Conservation (phyloP, 2,329 filamentous ascomycete species). For the Sporothrix phasma region DNA sequence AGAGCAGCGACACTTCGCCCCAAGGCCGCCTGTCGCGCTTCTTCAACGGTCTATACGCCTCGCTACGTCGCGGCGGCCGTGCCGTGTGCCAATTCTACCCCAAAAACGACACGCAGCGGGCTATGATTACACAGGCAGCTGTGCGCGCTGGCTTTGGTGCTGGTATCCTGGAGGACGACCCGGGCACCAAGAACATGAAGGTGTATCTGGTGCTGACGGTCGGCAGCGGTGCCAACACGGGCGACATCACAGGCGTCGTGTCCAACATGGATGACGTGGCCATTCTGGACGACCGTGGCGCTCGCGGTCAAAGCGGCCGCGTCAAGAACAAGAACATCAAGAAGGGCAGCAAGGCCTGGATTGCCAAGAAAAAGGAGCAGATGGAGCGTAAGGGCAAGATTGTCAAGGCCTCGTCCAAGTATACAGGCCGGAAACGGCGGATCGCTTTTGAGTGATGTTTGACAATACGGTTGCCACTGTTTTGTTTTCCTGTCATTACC, state of each 20-base stretch:
- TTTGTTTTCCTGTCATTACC: not conserved
- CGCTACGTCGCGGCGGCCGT: slow-evolving; percentile 69
- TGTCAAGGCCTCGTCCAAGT: slow-evolving; percentile 85
- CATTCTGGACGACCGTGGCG: slow-evolving; percentile 59
- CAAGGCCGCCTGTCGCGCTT: slow-evolving; percentile 71
- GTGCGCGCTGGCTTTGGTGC: slow-evolving; percentile 93
- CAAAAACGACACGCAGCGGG: slow-evolving; percentile 83
- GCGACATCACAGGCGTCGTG: slow-evolving; percentile 86
- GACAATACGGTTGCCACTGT: not conserved
- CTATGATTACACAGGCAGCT: slow-evolving; percentile 84
- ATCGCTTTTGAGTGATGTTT: slow-evolving; percentile 46
- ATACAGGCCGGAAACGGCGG: slow-evolving; percentile 81
- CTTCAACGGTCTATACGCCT: slow-evolving; percentile 85
- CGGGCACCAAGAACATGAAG: slow-evolving; percentile 92
- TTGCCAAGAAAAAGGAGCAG: slow-evolving; percentile 78
- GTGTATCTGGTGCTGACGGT: slow-evolving; percentile 93
- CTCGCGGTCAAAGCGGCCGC: slow-evolving; percentile 36
- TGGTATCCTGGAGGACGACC: slow-evolving; percentile 88
- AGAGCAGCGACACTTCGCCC: slow-evolving; percentile 73
- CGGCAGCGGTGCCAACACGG: slow-evolving; percentile 49
- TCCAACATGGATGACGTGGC: slow-evolving; percentile 82
- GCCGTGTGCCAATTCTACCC: slow-evolving; percentile 98
- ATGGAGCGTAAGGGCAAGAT: slow-evolving; percentile 93
- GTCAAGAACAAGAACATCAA: slow-evolving; percentile 43
- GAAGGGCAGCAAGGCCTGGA: slow-evolving; percentile 81